Evolutionary conservation across 192 early-diverging fungal species (phyloP), one percentile per base, ranked within the genome.

Genomic region (Backusella tuberculispora): DNA sequence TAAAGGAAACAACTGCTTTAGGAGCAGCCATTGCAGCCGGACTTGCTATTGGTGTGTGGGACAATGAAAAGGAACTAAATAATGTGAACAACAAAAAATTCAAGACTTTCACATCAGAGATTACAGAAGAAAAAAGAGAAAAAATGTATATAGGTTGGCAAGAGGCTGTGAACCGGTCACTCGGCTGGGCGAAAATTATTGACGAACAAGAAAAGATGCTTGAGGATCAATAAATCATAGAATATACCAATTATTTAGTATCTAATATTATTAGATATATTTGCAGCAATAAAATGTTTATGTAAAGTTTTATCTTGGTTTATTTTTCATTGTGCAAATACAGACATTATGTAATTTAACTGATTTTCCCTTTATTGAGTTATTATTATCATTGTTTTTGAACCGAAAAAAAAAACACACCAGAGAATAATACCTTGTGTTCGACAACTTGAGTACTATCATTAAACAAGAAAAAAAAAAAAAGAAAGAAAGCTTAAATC

Each of bases 1-100:
- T 97, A 94, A 85, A 89, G 46, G 96, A 98, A 77, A 97, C 92
- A 4, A 98, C 96, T 40, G 96, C 95, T 0, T 81, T 98, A 48
- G 96, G 96, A 34, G 92, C 95, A 14, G 96, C 96, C 1, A 88
- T 96, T 42, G 96, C 95, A 14, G 95, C 96, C 40, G 96, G 92
- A 6, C 82, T 94, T 9, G 90, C 87, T 21, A 84, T 90, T 13
- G 92, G 90, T 38, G 75, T 92, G 8, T 95, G 90, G 88, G 68
- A 83, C 60, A 71, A 72, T 78, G 78, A 88, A 72, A 76, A 74
- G 72, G 76, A 88, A 64, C 81, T 90, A n/a, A 40, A 40, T 0
- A 2, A 80, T 37, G 81, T 93, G 10, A 81, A 86, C 71, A 75
- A 79, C 48, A 74, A 87, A 42, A 80, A 81, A 53, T 73, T 74